phyloP scores from a whole-genome alignment of 139 green algal species.

The Micractinium conductrix region DNA sequence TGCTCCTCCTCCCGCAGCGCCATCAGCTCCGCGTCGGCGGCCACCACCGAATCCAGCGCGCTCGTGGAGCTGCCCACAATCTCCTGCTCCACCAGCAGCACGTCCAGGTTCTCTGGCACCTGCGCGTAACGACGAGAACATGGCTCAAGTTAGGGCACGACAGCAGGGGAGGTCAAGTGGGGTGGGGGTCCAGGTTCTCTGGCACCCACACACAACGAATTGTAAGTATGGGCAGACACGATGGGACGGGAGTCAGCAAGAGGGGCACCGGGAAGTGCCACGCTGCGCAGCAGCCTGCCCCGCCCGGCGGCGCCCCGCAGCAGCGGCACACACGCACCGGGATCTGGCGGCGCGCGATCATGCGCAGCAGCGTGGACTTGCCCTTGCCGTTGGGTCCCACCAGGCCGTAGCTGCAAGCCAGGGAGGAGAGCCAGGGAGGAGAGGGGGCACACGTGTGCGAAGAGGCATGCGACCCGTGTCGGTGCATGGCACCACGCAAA shows the following conservation, averaged over 20 bases:
- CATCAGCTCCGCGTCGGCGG: conserved; percentile 95
- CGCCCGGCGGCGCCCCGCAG: no score
- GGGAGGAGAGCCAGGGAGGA: no score
- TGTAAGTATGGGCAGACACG: no score
- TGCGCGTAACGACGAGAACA: not conserved
- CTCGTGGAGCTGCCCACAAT: conserved; percentile 81
- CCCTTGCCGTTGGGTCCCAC: conserved; percentile 92
- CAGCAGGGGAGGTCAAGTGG: not conserved
- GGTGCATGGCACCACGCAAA: no score
- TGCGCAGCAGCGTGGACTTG: conserved; percentile 98
- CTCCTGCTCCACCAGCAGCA: conserved; percentile 99
- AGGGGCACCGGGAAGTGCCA: no score
- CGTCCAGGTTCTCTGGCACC: conserved; percentile 91
- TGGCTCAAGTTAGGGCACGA: not conserved
- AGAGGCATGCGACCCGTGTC: no score
- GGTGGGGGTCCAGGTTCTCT: not conserved
- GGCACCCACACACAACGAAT: conserved; percentile 67
- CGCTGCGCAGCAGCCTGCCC: no score
- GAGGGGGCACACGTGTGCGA: no score
- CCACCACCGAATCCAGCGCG: conserved; percentile 87
- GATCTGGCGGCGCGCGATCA: conserved; percentile 92
- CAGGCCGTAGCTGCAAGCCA: no score
- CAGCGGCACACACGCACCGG: conserved; percentile 79
- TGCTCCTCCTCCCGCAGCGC: conserved; percentile 86
- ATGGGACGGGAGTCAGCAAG: no score